A percentile compares a stretch with the other conserved stretches of the same genome.
phyloP scores from a whole-genome alignment of 345 rosid genomes.

The Aquilaria sinensis region DNA sequence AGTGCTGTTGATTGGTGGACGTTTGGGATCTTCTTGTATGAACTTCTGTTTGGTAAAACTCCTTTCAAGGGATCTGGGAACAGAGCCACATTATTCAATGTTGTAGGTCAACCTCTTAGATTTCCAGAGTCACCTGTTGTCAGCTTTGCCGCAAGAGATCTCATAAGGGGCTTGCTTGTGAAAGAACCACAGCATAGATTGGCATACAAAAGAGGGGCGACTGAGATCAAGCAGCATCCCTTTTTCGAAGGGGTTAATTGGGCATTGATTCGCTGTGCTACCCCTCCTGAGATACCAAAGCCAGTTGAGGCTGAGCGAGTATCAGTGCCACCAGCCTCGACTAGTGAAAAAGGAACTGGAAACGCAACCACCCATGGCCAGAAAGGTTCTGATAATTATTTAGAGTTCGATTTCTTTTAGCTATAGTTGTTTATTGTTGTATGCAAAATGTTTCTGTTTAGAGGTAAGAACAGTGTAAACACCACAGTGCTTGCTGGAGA shows the following conservation, averaged over 20 bases:
- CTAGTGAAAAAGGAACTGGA: constrained; percentile 41
- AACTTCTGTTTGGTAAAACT: constrained; percentile 82
- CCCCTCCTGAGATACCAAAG: constrained; percentile 88
- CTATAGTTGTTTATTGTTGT: constrained; percentile 9
- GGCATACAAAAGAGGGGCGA: constrained; percentile 85
- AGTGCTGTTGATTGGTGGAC: constrained; percentile 99
- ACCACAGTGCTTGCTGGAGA: constrained; percentile 24
- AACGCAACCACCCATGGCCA: constrained; percentile 27
- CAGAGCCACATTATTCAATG: constrained; percentile 77
- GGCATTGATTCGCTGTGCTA: constrained; percentile 83
- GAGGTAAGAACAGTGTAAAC: constrained; percentile 32
- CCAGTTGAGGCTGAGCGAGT: constrained; percentile 57
- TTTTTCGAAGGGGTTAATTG: constrained; percentile 94
- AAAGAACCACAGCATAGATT: constrained; percentile 85
- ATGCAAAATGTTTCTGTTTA: constrained; percentile 31
- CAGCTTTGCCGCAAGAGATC: constrained; percentile 82
- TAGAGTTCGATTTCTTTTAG: constrained; percentile 95
- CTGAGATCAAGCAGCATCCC: constrained; percentile 89
- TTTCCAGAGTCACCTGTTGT: constrained; percentile 77
- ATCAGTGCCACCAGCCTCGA: constrained; percentile 33
- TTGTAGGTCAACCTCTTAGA: constrained; percentile 87
- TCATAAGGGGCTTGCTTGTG: constrained; percentile 69
- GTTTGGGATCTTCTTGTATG: constrained; percentile 78
- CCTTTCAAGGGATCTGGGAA: constrained; percentile 94
- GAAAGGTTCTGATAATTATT: constrained; percentile 74